Conservation (phyloP, 2,329 filamentous ascomycete species). For the Neophaeococcomyces aloes region DNA sequence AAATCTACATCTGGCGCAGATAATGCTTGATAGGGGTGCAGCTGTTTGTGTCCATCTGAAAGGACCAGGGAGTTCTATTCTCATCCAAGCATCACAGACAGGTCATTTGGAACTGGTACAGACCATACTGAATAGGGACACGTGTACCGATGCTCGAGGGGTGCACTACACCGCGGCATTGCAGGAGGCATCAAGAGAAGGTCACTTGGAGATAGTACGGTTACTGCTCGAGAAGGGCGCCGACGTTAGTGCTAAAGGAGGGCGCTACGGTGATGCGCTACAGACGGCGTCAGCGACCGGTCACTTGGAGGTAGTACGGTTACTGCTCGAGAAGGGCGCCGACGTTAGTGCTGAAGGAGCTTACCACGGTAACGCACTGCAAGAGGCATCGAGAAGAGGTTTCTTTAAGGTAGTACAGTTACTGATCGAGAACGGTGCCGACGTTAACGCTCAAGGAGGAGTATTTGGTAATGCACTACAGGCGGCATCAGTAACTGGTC, state of each 20-base stretch:
- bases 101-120: constrained; percentile 13
- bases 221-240: constrained; percentile 10
- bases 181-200: constrained; percentile 11
- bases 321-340: constrained; percentile 9
- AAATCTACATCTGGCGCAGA: constrained; percentile 11
- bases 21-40: constrained; percentile 20
- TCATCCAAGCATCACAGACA: too few relatives aligned
- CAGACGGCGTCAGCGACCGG: constrained; percentile 5
- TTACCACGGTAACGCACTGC: too few relatives aligned
- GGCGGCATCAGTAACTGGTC: constrained; percentile 4
- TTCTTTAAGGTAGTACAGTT: too few relatives aligned
- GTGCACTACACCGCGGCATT: background rate
- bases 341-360: constrained; percentile 8
- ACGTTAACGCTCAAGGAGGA: constrained; percentile 18
- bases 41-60: too few relatives aligned
- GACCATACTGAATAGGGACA: constrained; percentile 19
- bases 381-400: too few relatives aligned
- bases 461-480: constrained; percentile 6
- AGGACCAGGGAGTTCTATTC: too few relatives aligned
- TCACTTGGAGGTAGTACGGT: constrained; percentile 8
- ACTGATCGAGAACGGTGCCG: constrained; percentile 12
- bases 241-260: constrained; percentile 7
- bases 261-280: constrained; percentile 1
- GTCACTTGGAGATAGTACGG: constrained; percentile 9
- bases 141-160: constrained; percentile 21